These are phyloP conservation scores for Fraxinus baroniana DNA, from an alignment of 305 asterid genomes.

Conservation along the genomic window DNA sequence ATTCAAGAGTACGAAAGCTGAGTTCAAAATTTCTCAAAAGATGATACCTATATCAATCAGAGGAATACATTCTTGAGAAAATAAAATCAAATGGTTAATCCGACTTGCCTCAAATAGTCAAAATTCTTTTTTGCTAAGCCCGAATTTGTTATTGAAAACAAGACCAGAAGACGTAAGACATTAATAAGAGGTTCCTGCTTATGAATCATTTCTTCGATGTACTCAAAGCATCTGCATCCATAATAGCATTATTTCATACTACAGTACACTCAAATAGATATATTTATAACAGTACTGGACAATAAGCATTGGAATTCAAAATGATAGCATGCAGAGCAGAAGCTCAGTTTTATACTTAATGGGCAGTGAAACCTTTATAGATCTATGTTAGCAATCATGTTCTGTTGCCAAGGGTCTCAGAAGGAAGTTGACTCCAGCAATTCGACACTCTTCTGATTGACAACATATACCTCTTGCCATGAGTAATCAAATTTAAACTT, in stretches of 20 bases:
- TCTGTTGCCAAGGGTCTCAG: not conserved
- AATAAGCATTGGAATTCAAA: constrained; percentile 10
- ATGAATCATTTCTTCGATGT: constrained; percentile 92
- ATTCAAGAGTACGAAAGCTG: constrained; percentile 29
- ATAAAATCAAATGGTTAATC: constrained; percentile 6
- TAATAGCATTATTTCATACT: constrained; percentile 22
- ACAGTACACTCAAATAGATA: not conserved
- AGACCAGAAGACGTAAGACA: constrained; percentile 76
- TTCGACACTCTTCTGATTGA: not conserved
- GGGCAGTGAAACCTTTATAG: constrained; percentile 4
- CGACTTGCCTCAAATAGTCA: constrained; percentile 86
- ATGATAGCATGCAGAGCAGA: not conserved
- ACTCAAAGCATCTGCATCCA: constrained; percentile 79
- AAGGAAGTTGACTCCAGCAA: not conserved
- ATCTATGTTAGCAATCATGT: not conserved
- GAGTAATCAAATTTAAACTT: not conserved
- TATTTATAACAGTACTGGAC: not conserved
- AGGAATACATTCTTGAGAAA: not conserved
- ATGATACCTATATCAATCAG: not conserved
- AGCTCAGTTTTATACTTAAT: not conserved
- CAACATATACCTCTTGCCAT: not conserved
- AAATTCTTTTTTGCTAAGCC: constrained; percentile 81
- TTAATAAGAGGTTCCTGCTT: constrained; percentile 84
- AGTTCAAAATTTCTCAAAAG: not conserved
- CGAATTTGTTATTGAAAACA: constrained; percentile 85